These are phyloP conservation scores for Blastomyces silverae DNA, from an alignment of 2,329 filamentous ascomycete species.

Conservation along the genomic window DNA sequence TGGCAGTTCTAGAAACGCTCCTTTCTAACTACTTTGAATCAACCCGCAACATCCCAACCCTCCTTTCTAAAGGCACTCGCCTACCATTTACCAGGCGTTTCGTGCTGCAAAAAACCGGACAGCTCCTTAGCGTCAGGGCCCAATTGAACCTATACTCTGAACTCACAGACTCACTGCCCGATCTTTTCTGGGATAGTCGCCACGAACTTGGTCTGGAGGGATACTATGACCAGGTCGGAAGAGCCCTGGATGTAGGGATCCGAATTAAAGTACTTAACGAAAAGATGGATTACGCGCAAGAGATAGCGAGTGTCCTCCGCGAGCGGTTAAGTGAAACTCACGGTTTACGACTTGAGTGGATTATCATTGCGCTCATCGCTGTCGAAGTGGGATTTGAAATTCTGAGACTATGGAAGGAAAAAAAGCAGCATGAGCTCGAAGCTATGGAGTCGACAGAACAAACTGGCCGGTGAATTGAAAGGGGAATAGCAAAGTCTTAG, in stretches of 20 bases:
- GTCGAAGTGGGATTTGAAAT: constrained; percentile 89
- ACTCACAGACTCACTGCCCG: constrained; percentile 86
- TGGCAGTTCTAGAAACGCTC: constrained; percentile 81
- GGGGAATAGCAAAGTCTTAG: background rate
- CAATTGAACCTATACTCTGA: constrained; percentile 96
- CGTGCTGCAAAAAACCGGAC: constrained; percentile 87
- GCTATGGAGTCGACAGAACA: background rate
- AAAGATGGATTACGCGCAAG: constrained; percentile 96
- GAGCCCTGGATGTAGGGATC: constrained; percentile 82
- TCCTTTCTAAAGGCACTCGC: constrained; percentile 62
- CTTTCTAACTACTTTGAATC: constrained; percentile 79
- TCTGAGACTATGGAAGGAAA: constrained; percentile 62
- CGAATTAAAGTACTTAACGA: constrained; percentile 88
- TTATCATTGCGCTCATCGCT: constrained; percentile 88
- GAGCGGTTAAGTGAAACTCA: constrained; percentile 89
- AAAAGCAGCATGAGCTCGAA: constrained; percentile 36
- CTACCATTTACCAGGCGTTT: constrained; percentile 63
- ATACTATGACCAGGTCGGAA: constrained; percentile 91
- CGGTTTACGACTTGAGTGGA: constrained; percentile 81
- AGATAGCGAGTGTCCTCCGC: constrained; percentile 82
- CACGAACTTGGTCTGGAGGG: constrained; percentile 85
- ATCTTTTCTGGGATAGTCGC: constrained; percentile 91
- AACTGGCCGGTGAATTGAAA: background rate
- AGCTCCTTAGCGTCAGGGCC: constrained; percentile 79
- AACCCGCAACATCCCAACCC: constrained; percentile 71